Conservation (phyloP, 2,329 filamentous ascomycete genomes). For the Corinectria fuckeliana region DNA sequence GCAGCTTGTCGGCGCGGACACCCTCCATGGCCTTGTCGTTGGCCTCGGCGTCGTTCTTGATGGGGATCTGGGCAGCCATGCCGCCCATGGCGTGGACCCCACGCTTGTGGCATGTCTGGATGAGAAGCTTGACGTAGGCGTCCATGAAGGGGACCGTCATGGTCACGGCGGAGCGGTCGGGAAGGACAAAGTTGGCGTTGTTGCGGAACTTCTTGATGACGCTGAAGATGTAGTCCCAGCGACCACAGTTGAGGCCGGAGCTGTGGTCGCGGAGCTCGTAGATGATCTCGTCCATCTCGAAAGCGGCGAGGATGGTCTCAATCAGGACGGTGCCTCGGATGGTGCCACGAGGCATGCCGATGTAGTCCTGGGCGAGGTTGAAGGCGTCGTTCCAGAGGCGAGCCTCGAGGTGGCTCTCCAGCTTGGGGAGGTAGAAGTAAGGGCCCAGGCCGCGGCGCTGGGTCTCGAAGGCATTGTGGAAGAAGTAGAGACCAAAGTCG, state of each 20-base stretch:
- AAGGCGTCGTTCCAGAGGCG: slow-evolving; percentile 98
- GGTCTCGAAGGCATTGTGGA: slow-evolving; percentile 93
- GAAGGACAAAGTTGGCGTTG: slow-evolving; percentile 90
- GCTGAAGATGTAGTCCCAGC: slow-evolving; percentile 99
- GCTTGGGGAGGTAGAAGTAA: slow-evolving; percentile 98
- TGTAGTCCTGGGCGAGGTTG: slow-evolving; percentile 92
- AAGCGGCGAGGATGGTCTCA: slow-evolving; percentile 96
- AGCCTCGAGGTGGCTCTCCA: slow-evolving; percentile 97
- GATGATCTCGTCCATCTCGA: slow-evolving; percentile 99
- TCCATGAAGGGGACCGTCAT: slow-evolving; percentile 99
- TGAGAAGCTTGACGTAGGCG: slow-evolving; percentile 91
- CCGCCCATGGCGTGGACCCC: slow-evolving; percentile 99
- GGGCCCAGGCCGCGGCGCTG: slow-evolving; percentile 85
- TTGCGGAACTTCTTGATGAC: slow-evolving; percentile 99
- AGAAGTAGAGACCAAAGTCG: slow-evolving; percentile 99
- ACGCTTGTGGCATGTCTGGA: slow-evolving; percentile 96
- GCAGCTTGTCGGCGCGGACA: slow-evolving; percentile 93
- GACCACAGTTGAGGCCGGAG: slow-evolving; percentile 95
- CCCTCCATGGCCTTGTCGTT: slow-evolving; percentile 95
- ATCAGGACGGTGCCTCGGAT: slow-evolving; percentile 96
- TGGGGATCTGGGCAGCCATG: slow-evolving; percentile 98
- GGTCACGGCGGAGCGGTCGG: slow-evolving; percentile 88
- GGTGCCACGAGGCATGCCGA: slow-evolving; percentile 87
- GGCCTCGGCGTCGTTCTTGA: slow-evolving; percentile 90
- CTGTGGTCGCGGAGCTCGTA: slow-evolving; percentile 98